Evolutionary conservation across 83 land plant genomes (phyloP), one percentile per base, ranked within the genome.

Genomic region (Diphasiastrum complanatum): DNA sequence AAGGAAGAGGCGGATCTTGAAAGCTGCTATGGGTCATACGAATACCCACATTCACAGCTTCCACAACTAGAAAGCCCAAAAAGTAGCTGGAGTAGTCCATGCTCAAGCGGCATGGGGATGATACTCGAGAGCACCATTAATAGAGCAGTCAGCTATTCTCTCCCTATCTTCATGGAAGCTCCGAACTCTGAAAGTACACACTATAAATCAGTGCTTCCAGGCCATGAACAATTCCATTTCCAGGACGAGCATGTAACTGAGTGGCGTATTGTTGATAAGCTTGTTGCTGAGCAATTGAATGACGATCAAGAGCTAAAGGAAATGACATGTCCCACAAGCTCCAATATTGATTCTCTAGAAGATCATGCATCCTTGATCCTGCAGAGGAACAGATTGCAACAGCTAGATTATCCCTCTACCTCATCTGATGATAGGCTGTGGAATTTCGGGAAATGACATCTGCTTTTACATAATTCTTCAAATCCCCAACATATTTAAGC

Each of bases 61-160:
- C 61, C 61, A 32, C 61, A 57, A 33, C 40, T 57, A 2, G 61
- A 57, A 33, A 57, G 61, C 20, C 61, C 61, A 5, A 57, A 57
- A 33, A 4, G 4, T 18, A 57, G 4, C 8, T 16, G 61, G 28
- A 33, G 55, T 14, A 25, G 5, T 6, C 3, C 24, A 2, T 27
- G 3, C 25, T 2, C 3, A 29, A 51, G 27, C 25, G 4, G 3
- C 2, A 51, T n/a, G n/a, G n/a, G n/a, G n/a, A n/a, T n/a, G n/a
- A n/a, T n/a, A n/a, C n/a, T n/a, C n/a, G n/a, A n/a, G n/a, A n/a
- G n/a, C n/a, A n/a, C n/a, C n/a, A n/a, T n/a, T n/a, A n/a, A n/a
- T n/a, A n/a, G n/a, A n/a, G n/a, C n/a, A n/a, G n/a, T n/a, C n/a
- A n/a, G n/a, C n/a, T n/a, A n/a, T n/a, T n/a, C n/a, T n/a, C n/a